Evolutionary conservation across 176 grass and related monocot genomes (phyloP).

Genomic region (Alopecurus myosuroides): DNA sequence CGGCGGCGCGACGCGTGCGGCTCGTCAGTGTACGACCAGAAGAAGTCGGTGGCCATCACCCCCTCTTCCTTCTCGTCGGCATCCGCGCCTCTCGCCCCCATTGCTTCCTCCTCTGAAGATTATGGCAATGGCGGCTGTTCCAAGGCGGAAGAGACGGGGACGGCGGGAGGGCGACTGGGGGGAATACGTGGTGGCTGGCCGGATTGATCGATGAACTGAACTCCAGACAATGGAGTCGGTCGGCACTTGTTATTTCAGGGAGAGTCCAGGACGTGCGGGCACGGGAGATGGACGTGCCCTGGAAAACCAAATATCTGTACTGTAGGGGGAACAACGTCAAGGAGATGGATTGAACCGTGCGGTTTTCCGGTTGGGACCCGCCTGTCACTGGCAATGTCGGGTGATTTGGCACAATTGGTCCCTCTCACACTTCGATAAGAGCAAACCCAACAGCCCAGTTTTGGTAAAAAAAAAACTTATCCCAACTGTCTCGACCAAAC

Average conservation of each 20-base stretch:
- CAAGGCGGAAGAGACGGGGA: not conserved
- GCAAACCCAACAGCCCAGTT: no score
- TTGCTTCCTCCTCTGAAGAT: constrained; percentile 4
- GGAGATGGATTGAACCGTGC: no score
- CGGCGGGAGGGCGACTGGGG: not conserved
- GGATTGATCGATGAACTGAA: not conserved
- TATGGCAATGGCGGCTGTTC: not conserved
- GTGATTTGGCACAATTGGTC: no score
- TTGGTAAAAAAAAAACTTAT: no score
- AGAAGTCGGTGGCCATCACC: constrained; percentile 91
- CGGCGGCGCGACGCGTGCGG: constrained; percentile 86
- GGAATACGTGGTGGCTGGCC: not conserved
- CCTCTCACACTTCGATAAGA: no score
- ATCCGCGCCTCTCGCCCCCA: constrained; percentile 13
- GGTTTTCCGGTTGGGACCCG: no score
- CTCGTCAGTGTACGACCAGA: constrained; percentile 99
- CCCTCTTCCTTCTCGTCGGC: constrained; percentile 41
- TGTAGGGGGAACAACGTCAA: no score
- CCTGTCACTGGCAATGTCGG: no score
- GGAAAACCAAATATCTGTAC: no score
- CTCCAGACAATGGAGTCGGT: not conserved
- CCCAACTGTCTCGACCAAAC: no score
- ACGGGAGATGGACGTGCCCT: no score
- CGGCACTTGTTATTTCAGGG: not conserved
- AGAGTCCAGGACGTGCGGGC: not conserved